Evolutionary conservation across 2,329 filamentous ascomycete species (phyloP).

Genomic region (Plenodomus lindquistii): DNA sequence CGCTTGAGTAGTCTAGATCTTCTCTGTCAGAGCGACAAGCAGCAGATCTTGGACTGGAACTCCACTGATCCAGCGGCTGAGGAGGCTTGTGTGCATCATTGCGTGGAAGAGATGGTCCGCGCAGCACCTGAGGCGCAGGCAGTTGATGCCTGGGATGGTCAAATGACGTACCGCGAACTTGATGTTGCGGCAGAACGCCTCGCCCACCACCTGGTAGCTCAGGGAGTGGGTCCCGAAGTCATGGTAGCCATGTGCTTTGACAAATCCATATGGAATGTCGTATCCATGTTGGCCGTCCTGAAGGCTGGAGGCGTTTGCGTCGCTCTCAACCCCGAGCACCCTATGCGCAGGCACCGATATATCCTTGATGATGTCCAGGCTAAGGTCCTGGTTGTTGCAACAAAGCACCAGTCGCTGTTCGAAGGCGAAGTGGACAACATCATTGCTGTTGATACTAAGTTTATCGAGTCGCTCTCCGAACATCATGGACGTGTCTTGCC

Average conservation of each 20-base stretch:
- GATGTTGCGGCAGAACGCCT: constrained; percentile 2
- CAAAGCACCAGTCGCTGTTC: background rate
- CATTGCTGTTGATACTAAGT: too few relatives aligned
- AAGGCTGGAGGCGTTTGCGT: constrained; percentile 51
- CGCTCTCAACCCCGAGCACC: constrained; percentile 35
- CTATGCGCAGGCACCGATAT: constrained; percentile 30
- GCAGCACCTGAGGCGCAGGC: constrained; percentile 16
- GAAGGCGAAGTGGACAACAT: too few relatives aligned
- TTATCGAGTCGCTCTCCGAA: too few relatives aligned
- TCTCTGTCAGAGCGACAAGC: too few relatives aligned
- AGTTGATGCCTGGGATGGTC: constrained; percentile 17
- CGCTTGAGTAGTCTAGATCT: too few relatives aligned
- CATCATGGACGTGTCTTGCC: too few relatives aligned
- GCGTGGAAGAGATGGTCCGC: constrained; percentile 9
- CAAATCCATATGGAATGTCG: constrained; percentile 23
- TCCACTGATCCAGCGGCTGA: too few relatives aligned
- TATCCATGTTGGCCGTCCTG: constrained; percentile 47
- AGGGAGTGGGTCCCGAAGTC: constrained; percentile 10
- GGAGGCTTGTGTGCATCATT: constrained; percentile 20
- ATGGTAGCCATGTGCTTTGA: constrained; percentile 28
- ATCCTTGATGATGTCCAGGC: constrained; percentile 27
- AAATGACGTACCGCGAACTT: constrained; percentile 2
- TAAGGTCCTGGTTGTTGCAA: background rate
- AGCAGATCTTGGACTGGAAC: too few relatives aligned
- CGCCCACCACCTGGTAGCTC: constrained; percentile 4